Conservation (phyloP, 768 basidiomycete genomes). For the Russula compacta region DNA sequence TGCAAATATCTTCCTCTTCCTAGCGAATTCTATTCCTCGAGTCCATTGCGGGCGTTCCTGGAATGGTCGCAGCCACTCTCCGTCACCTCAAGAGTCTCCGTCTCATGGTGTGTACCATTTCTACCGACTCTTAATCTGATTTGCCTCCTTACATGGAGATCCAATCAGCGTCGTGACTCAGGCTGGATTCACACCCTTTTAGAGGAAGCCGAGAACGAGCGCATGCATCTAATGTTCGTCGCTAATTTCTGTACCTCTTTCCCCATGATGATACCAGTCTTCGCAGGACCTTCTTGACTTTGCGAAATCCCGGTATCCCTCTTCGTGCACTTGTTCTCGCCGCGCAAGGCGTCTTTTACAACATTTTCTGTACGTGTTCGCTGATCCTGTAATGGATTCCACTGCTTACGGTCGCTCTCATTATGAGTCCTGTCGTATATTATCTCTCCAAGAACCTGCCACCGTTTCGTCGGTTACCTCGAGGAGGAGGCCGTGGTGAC, state of each 20-base stretch:
- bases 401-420: background rate
- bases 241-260: background rate
- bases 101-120: conserved; percentile 50
- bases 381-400: background rate
- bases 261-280: conserved; percentile 4
- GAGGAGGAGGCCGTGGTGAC: conserved; percentile 96
- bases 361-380: conserved; percentile 61
- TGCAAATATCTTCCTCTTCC: conserved; percentile 26
- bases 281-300: conserved; percentile 87
- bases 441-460: conserved; percentile 63
- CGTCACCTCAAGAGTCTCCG: conserved; percentile 85
- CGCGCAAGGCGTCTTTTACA: conserved; percentile 89
- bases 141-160: background rate
- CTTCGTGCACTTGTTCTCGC: conserved; percentile 80
- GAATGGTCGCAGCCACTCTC: conserved; percentile 86
- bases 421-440: conserved; percentile 64
- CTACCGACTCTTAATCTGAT: background rate
- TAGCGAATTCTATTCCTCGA: conserved; percentile 67
- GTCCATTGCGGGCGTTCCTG: conserved; percentile 89
- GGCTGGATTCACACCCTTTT: conserved; percentile 90
- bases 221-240: conserved; percentile 85
- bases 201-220: conserved; percentile 94
- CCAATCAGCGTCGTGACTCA: conserved; percentile 38
- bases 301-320: conserved; percentile 68
- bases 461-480: conserved; percentile 85